Conservation (phyloP, 2,329 filamentous ascomycete genomes). For the Colletotrichum spaethianum region DNA sequence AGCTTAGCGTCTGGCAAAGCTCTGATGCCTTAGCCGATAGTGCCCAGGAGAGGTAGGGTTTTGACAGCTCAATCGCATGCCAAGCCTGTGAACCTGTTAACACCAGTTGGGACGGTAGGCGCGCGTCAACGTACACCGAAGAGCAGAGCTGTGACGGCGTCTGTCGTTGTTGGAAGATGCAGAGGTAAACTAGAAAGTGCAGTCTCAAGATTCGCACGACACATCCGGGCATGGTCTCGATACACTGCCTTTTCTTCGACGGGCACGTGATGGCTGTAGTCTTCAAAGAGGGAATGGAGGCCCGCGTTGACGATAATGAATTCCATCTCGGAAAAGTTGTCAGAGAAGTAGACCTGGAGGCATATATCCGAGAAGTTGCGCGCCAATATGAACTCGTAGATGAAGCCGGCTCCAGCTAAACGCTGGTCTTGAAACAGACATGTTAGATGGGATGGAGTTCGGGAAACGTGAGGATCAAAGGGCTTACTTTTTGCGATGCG, state of each 20-base stretch:
- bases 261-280: slow-evolving; percentile 43
- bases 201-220: slow-evolving; percentile 50
- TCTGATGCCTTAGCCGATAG: slow-evolving; percentile 50
- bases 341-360: slow-evolving; percentile 50
- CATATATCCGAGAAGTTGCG: slow-evolving; percentile 50
- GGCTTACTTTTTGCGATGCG: slow-evolving; percentile 19
- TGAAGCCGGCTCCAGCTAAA: slow-evolving; percentile 45
- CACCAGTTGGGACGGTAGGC: not conserved
- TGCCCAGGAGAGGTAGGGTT: slow-evolving; percentile 49
- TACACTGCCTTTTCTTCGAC: slow-evolving; percentile 43
- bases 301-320: slow-evolving; percentile 52
- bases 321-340: slow-evolving; percentile 48
- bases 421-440: not conserved
- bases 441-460: not conserved
- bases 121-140: slow-evolving; percentile 40
- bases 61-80: slow-evolving; percentile 50
- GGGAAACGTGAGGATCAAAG: not conserved
- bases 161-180: slow-evolving; percentile 47
- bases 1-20: slow-evolving; percentile 50
- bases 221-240: slow-evolving; percentile 43
- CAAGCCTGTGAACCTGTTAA: slow-evolving; percentile 43
- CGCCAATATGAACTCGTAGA: slow-evolving; percentile 47
- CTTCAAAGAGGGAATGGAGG: slow-evolving; percentile 49
- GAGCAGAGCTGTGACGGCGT: slow-evolving; percentile 43
- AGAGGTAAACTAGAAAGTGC: slow-evolving; percentile 49